Evolutionary conservation across 192 early-diverging fungal genomes (phyloP).

Genomic region (Dispira parvispora): DNA sequence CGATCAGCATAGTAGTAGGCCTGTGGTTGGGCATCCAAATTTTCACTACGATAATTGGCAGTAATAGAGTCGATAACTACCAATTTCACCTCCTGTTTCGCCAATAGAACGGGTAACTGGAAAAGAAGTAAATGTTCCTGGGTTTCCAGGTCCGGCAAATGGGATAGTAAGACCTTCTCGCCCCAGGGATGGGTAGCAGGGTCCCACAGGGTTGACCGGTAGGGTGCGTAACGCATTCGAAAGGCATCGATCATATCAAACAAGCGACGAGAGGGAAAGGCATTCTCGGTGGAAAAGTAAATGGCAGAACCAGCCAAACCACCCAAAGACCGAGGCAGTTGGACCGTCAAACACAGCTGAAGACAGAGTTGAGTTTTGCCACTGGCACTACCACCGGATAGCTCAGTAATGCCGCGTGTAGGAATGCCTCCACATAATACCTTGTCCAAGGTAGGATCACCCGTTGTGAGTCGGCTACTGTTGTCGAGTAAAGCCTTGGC

Average conservation of each 20-base stretch:
- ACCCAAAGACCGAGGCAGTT: slow-evolving; percentile 36
- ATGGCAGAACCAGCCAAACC: slow-evolving; percentile 40
- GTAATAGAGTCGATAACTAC: slow-evolving; percentile 80
- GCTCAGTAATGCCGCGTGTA: slow-evolving; percentile 41
- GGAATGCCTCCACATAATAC: slow-evolving; percentile 42
- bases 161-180: slow-evolving; percentile 44
- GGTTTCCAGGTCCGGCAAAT: slow-evolving; percentile 48
- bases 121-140: slow-evolving; percentile 56
- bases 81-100: slow-evolving; percentile 34
- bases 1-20: slow-evolving; percentile 23
- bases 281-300: slow-evolving; percentile 58
- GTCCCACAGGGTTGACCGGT: slow-evolving; percentile 8
- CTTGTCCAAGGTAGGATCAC: slow-evolving; percentile 32
- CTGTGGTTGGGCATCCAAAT: slow-evolving; percentile 13
- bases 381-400: slow-evolving; percentile 57
- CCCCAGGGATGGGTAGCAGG: slow-evolving; percentile 12
- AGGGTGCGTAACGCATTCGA: slow-evolving; percentile 13
- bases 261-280: slow-evolving; percentile 44
- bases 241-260: slow-evolving; percentile 25
- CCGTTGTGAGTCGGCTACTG: slow-evolving; percentile 26
- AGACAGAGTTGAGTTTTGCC: slow-evolving; percentile 82
- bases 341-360: slow-evolving; percentile 56
- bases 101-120: slow-evolving; percentile 48
- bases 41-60: slow-evolving; percentile 47
- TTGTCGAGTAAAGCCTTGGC: slow-evolving; percentile 20